Conservation (phyloP, 306 rosid genomes). For the Amphicarpaea edgeworthii region DNA sequence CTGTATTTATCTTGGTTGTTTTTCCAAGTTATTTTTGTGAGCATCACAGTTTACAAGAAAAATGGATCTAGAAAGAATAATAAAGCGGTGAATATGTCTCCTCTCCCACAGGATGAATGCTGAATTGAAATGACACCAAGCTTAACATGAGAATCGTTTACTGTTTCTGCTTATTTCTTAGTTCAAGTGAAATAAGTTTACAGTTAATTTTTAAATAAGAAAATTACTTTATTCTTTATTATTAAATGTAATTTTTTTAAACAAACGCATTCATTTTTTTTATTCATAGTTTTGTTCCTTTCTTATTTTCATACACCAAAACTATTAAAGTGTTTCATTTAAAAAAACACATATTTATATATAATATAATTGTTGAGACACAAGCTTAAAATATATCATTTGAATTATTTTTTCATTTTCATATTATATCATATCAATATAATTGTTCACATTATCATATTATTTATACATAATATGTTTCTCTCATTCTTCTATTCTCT, state of each 20-base stretch:
- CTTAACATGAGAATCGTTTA: neutral
- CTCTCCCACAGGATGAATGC: neutral
- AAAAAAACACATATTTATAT: too few species aligned
- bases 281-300: neutral
- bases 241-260: neutral
- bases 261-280: neutral
- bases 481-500: too few species aligned
- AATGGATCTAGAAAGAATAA: conserved; percentile 46
- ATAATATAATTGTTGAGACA: too few species aligned
- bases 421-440: too few species aligned
- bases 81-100: conserved; percentile 33
- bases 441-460: too few species aligned
- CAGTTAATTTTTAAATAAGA: neutral
- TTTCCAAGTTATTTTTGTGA: conserved; percentile 38
- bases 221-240: neutral
- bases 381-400: too few species aligned
- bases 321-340: too few species aligned
- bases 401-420: too few species aligned
- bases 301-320: neutral
- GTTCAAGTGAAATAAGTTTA: neutral
- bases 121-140: too few species aligned
- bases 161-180: neutral
- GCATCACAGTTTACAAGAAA: conserved; percentile 48
- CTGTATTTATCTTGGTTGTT: conserved; percentile 43
- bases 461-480: too few species aligned